These are phyloP conservation scores for Areca catechu DNA, from an alignment of 176 grass and related monocot genomes.

Conservation along the genomic window DNA sequence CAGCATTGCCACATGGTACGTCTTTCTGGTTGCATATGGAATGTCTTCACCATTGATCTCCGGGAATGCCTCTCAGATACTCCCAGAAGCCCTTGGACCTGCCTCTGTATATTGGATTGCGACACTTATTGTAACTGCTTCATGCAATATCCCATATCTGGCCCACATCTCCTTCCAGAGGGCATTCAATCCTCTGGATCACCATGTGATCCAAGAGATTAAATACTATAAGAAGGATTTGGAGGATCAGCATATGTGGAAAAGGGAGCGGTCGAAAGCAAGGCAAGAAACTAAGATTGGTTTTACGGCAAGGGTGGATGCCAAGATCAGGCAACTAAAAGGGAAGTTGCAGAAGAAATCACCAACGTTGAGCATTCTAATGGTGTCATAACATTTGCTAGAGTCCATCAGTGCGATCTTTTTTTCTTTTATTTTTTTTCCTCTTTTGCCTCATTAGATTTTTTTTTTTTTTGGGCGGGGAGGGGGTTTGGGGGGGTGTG, in stretches of 20 bases:
- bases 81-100: constrained; percentile 69
- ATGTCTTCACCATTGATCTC: constrained; percentile 42
- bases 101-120: constrained; percentile 68
- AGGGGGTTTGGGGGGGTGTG: too few species aligned
- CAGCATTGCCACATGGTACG: constrained; percentile 82
- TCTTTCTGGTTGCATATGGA: constrained; percentile 72
- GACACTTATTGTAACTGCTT: constrained; percentile 61
- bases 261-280: constrained; percentile 78
- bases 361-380: constrained; percentile 50
- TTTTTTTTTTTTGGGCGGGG: too few species aligned
- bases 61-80: constrained; percentile 56
- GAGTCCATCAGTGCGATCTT: not conserved
- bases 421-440: not conserved
- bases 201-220: constrained; percentile 97
- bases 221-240: constrained; percentile 79
- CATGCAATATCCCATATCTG: constrained; percentile 83
- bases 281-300: constrained; percentile 91
- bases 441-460: too few species aligned
- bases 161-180: constrained; percentile 91
- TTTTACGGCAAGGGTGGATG: constrained; percentile 82
- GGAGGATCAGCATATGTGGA: constrained; percentile 86
- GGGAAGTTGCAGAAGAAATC: constrained; percentile 72
- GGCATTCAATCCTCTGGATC: constrained; percentile 69
- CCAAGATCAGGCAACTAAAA: constrained; percentile 80
- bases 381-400: constrained; percentile 23